Conservation (phyloP, 2,329 filamentous ascomycete genomes). For the Beauveria bassiana region DNA sequence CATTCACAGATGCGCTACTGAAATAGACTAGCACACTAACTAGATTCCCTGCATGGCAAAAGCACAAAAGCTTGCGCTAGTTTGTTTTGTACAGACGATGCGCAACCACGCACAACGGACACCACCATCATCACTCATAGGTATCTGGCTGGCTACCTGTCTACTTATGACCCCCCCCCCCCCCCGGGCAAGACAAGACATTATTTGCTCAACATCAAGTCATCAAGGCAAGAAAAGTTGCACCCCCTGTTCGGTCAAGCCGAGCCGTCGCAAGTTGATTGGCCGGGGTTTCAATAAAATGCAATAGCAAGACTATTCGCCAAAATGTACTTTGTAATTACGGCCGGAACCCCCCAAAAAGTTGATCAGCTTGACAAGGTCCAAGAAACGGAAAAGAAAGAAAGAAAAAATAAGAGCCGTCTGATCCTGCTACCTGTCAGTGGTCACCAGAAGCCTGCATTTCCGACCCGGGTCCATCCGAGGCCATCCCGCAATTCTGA, state of each 20-base stretch:
- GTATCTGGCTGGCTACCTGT: not conserved
- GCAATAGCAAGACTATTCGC: not conserved
- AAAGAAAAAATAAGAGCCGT: too few species aligned
- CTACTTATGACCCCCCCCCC: too few species aligned
- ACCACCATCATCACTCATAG: not conserved
- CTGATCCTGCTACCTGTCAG: too few species aligned
- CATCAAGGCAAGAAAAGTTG: not conserved
- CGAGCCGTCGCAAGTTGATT: not conserved
- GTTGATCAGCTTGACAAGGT: not conserved
- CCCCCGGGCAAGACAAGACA: not conserved
- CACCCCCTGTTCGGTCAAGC: not conserved
- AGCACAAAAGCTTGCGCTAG: not conserved
- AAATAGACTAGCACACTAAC: not conserved
- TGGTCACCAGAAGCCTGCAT: not conserved
- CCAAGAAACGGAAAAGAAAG: not conserved
- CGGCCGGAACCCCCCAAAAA: not conserved
- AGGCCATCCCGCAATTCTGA: too few species aligned
- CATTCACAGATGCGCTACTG: not conserved
- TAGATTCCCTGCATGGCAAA: not conserved
- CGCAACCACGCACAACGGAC: not conserved
- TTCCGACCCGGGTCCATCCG: not conserved
- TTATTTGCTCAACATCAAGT: not conserved
- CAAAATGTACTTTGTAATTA: not conserved
- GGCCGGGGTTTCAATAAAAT: constrained; percentile 3
- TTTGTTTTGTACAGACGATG: not conserved